Base-by-base conservation (phyloP, 306 rosid genomes). In the Gastrolobium villosum region DNA sequence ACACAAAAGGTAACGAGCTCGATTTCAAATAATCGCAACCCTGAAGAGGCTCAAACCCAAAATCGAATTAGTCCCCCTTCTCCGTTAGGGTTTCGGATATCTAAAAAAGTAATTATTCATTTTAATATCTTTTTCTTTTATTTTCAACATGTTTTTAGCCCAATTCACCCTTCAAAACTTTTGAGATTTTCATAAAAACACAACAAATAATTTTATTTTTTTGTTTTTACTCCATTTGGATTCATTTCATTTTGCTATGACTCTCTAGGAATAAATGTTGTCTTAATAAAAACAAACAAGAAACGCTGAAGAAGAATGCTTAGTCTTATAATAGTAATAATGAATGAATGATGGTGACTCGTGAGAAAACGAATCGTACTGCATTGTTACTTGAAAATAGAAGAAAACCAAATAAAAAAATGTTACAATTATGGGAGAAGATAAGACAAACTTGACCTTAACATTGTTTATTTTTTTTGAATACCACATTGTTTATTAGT, bases 391-490 rank as follows among this genome's bases (percentile, higher is more conserved):
- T 76, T 76, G 69, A 52, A 76, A 70, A 35, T 30, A 63, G 62
- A 75, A 41, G 73, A 60, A 61, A 61, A 44, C 28, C 10, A 39
- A 57, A 45, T 45, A 7, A 15, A 5, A 49, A 35, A 52, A 43
- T 34, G 52, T 20, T 50, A 26, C 14, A 55, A 52, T 32, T 55
- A 43, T 67, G 56, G 11, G 10, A 20, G 10, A 20, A 7, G 57
- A 76, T 65, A 37, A 49, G 83, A 80, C 88, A 84, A 81, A 65
- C 26, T 81, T 76, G 75, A 80, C 80, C 85, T 84, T 84, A 76
- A 7, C 34, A 56, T 40, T 70, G 74, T 70, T 76, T 82, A 31
- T 36, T 61, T n/a, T n/a, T n/a, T n/a, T n/a, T n/a, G n/a, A n/a
- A n/a, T n/a, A n/a, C n/a, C n/a, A 7, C 34, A 56, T 40, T 70